phyloP scores from a whole-genome alignment of 352 stramenopile species.

The Saprolegnia parasitica region DNA sequence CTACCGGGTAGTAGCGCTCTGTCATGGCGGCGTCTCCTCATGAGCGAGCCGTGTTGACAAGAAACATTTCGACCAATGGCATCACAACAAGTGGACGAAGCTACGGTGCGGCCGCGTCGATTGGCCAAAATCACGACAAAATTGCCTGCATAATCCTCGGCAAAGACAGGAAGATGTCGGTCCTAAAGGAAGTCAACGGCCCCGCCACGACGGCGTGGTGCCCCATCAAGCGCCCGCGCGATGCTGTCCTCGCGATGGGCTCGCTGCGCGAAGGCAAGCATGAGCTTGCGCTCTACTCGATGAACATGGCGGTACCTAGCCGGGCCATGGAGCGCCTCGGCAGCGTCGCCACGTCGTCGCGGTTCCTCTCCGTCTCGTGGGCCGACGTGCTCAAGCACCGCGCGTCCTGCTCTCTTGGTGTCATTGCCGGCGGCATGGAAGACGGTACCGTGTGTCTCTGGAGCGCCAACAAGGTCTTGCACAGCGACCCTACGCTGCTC shows the following conservation, averaged over 20 bases:
- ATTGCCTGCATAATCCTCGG: background rate
- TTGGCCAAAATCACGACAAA: background rate
- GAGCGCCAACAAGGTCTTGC: conserved; percentile 44
- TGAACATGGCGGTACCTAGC: conserved; percentile 75
- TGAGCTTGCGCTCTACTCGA: conserved; percentile 91
- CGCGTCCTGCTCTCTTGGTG: conserved; percentile 71
- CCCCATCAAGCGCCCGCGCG: conserved; percentile 51
- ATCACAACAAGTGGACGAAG: conserved; percentile 22
- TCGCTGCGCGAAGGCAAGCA: conserved; percentile 85
- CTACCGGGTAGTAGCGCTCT: too few relatives aligned
- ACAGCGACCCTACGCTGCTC: conserved; percentile 43
- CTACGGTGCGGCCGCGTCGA: background rate
- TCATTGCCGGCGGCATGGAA: conserved; percentile 96
- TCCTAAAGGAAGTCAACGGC: conserved; percentile 85
- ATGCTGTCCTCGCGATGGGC: conserved; percentile 77
- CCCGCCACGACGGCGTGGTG: conserved; percentile 87
- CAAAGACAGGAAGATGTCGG: conserved; percentile 49
- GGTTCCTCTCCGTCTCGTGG: conserved; percentile 94
- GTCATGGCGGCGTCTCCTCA: background rate
- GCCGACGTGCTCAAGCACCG: conserved; percentile 72
- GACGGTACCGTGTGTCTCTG: conserved; percentile 96
- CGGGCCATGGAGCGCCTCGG: conserved; percentile 71
- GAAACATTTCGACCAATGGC: conserved; percentile 8
- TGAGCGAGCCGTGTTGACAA: background rate
- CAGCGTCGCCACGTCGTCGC: conserved; percentile 81